phyloP scores from a whole-genome alignment of 129 eudicot species.

The Saussurea involucrata region DNA sequence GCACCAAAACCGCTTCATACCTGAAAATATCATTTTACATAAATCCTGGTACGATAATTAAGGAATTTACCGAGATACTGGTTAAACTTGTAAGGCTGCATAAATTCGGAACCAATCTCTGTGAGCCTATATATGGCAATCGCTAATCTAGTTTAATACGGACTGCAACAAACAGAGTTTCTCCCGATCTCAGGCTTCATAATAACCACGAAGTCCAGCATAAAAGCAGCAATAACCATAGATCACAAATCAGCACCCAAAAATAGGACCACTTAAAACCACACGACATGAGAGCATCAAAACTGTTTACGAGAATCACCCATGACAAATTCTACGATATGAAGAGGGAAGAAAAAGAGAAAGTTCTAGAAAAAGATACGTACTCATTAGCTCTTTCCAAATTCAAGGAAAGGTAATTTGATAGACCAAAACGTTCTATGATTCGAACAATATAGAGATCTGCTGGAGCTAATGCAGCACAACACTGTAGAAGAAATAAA shows the following conservation, averaged over 20 bases:
- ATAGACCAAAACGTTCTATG: slow-evolving; percentile 77
- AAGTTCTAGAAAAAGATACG: slow-evolving; percentile 21
- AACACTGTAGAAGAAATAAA: slow-evolving; percentile 87
- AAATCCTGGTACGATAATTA: background rate
- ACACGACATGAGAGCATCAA: background rate
- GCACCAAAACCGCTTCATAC: slow-evolving; percentile 77
- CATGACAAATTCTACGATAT: background rate
- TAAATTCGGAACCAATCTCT: background rate
- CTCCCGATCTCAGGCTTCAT: background rate
- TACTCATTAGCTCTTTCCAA: slow-evolving; percentile 83
- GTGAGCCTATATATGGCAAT: background rate
- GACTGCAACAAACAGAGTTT: background rate
- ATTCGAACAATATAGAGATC: slow-evolving; percentile 76
- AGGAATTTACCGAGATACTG: background rate
- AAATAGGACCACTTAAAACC: background rate
- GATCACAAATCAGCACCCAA: background rate
- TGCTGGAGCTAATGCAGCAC: slow-evolving; percentile 98
- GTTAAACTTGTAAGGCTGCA: background rate
- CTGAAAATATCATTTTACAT: slow-evolving; percentile 41
- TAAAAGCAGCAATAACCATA: background rate
- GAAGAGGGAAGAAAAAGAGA: background rate
- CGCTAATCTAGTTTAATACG: background rate
- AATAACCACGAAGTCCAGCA: background rate
- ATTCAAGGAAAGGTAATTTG: slow-evolving; percentile 65
- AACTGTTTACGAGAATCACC: background rate